These are phyloP conservation scores for Colletotrichum plurivorum DNA, from an alignment of 2,329 filamentous ascomycete genomes.

Conservation along the genomic window DNA sequence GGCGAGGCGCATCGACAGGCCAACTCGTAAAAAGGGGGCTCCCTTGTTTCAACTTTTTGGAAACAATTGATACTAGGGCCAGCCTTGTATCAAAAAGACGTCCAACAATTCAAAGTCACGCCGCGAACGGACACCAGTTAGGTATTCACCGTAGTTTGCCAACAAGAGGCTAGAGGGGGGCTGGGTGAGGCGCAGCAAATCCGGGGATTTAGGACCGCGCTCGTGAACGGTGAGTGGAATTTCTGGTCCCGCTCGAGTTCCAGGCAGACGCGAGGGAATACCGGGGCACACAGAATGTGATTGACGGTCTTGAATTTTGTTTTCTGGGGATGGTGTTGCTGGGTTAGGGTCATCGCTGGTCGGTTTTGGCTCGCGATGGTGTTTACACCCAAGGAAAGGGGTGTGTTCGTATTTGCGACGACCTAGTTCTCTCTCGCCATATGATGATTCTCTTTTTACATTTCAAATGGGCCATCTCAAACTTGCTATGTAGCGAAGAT, in stretches of 20 bases:
- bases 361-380: background rate
- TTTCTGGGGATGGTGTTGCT: background rate
- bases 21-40: too few relatives aligned
- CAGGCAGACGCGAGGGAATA: slow-evolving; percentile 4
- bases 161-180: background rate
- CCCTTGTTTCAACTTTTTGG: too few relatives aligned
- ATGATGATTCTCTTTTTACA: too few relatives aligned
- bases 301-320: background rate
- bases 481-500: too few relatives aligned
- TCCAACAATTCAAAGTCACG: too few relatives aligned
- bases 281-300: background rate
- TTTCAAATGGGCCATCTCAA: too few relatives aligned
- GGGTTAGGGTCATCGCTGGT: background rate
- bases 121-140: background rate
- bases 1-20: background rate
- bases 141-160: background rate
- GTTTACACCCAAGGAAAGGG: background rate
- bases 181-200: slow-evolving; percentile 14
- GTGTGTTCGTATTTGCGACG: too few relatives aligned
- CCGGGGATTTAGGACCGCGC: background rate
- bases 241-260: slow-evolving; percentile 3
- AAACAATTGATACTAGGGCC: too few relatives aligned
- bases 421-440: too few relatives aligned
- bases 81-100: too few relatives aligned
- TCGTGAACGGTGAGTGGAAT: background rate